phyloP scores from a whole-genome alignment of 1,284 basidiomycete species.

The Meripilus lineatus region DNA sequence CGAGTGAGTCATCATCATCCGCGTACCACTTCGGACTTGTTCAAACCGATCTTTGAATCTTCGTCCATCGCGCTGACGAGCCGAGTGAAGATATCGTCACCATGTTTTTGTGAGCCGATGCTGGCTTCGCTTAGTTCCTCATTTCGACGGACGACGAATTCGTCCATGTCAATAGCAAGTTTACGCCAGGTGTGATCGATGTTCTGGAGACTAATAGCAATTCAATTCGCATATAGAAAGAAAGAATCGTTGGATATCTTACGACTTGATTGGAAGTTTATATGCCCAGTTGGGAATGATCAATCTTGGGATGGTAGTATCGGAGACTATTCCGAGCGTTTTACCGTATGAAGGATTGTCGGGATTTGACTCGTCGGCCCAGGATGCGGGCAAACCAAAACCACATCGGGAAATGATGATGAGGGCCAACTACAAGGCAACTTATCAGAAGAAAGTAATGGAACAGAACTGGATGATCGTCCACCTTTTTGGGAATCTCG shows the following conservation, averaged over 20 bases:
- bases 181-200: conserved; percentile 5
- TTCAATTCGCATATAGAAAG: no score
- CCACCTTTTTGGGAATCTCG: conserved; percentile 8
- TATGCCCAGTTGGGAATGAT: conserved; percentile 9
- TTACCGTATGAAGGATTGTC: conserved; percentile 4
- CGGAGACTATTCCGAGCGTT: conserved; percentile 5
- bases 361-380: conserved; percentile 3
- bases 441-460: background rate
- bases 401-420: conserved; percentile 11
- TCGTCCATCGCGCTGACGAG: conserved; percentile 12
- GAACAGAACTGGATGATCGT: background rate
- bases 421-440: conserved; percentile 7
- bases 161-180: conserved; percentile 1
- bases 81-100: conserved; percentile 11
- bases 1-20: background rate
- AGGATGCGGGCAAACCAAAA: conserved; percentile 8
- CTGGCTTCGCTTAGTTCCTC: background rate
- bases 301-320: conserved; percentile 2
- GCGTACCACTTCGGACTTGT: conserved; percentile 13
- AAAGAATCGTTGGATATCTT: no score
- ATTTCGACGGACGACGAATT: conserved; percentile 3
- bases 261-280: conserved; percentile 10
- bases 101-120: background rate
- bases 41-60: conserved; percentile 11
- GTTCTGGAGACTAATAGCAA: conserved; percentile 4